Percentiles rank a stretch among this genome's conserved stretches.
These are phyloP conservation scores for Aspergillus vadensis DNA, from an alignment of 2,329 filamentous ascomycete genomes.

Conservation along the genomic window DNA sequence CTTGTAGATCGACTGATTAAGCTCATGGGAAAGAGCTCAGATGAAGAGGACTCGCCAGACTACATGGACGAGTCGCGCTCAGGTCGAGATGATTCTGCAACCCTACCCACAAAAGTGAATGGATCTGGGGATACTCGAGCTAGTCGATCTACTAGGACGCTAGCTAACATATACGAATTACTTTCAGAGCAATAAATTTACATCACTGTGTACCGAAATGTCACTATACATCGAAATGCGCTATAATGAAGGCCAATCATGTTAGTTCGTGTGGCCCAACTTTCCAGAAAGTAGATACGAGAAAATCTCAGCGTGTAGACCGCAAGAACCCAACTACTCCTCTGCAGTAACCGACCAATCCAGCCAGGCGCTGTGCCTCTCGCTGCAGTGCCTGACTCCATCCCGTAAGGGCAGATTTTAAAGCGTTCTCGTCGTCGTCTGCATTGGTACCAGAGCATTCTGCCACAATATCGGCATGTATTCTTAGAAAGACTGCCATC, in stretches of 20 bases:
- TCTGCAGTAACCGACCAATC: slow-evolving; percentile 81
- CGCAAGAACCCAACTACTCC: slow-evolving; percentile 84
- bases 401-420: slow-evolving; percentile 62
- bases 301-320: slow-evolving; percentile 46
- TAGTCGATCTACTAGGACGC: neutral
- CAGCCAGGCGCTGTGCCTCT: slow-evolving; percentile 71
- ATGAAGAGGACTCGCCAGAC: neutral
- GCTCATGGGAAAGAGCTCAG: neutral
- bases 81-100: neutral
- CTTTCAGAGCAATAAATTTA: slow-evolving; percentile 11
- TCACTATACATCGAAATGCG: neutral
- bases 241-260: no score
- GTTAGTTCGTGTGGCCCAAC: no score
- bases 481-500: slow-evolving; percentile 89
- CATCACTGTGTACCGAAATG: neutral
- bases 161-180: slow-evolving; percentile 18
- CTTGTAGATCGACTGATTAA: slow-evolving; percentile 11
- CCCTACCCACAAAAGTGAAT: neutral
- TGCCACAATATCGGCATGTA: slow-evolving; percentile 68
- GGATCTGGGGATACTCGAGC: neutral
- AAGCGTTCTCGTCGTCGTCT: slow-evolving; percentile 38
- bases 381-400: slow-evolving; percentile 74
- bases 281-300: neutral
- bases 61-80: neutral
- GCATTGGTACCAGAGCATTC: slow-evolving; percentile 50